Evolutionary conservation across 2,329 filamentous ascomycete genomes (phyloP).

Genomic region (Penicillium decumbens): DNA sequence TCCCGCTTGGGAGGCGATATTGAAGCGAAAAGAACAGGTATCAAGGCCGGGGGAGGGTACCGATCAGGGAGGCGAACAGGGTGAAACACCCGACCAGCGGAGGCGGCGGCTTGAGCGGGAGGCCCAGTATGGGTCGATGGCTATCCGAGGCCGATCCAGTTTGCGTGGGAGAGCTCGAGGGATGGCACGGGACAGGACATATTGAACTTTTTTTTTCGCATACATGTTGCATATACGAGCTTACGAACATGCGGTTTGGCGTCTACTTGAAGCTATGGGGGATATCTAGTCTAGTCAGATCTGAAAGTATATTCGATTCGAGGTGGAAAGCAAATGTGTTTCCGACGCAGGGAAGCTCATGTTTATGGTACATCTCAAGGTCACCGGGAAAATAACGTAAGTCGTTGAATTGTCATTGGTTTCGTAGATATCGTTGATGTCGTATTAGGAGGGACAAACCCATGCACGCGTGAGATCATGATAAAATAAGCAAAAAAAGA

Average conservation of each 20-base stretch:
- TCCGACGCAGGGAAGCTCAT: background rate
- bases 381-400: conserved; percentile 7
- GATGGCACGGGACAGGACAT: conserved; percentile 10
- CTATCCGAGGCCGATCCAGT: conserved; percentile 28
- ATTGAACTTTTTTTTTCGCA: background rate
- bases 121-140: conserved; percentile 33
- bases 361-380: conserved; percentile 19
- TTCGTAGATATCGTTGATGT: conserved; percentile 20
- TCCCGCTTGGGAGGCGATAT: conserved; percentile 29
- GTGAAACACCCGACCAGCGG: conserved; percentile 17
- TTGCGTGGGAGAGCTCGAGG: conserved; percentile 15
- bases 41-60: conserved; percentile 1
- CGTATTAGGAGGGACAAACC: conserved; percentile 12
- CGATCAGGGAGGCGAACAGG: background rate
- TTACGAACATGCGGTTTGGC: background rate
- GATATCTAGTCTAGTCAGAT: background rate
- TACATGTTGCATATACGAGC: background rate
- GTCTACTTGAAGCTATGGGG: background rate
- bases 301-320: background rate
- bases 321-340: background rate
- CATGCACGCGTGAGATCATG: conserved; percentile 5
- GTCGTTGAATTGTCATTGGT: conserved; percentile 18
- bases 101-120: conserved; percentile 20
- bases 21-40: conserved; percentile 16
- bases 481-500: conserved; percentile 4